A percentile compares a stretch with the other conserved stretches of the same genome.
Conservation (phyloP, 2,329 filamentous ascomycete species). For the Madurella mycetomatis region DNA sequence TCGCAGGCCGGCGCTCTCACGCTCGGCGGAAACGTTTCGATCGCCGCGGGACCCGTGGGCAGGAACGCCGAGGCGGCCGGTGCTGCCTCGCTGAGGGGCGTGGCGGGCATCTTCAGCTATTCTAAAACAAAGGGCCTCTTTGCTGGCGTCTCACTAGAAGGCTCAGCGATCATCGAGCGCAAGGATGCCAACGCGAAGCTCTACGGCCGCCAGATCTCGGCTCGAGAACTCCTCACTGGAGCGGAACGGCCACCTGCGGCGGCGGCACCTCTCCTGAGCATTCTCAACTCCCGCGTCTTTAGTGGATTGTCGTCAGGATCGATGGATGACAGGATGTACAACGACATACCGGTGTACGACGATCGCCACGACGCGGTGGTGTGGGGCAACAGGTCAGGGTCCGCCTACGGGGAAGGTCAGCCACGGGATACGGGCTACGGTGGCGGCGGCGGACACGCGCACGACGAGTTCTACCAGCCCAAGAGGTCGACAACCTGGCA, state of each 20-base stretch:
- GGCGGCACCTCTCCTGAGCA: slow-evolving; percentile 76
- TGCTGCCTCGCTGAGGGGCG: slow-evolving; percentile 81
- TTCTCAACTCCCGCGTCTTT: slow-evolving; percentile 83
- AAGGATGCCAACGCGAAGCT: slow-evolving; percentile 96
- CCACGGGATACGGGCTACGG: slow-evolving; percentile 35
- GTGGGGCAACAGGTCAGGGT: slow-evolving; percentile 70
- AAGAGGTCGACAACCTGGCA: slow-evolving; percentile 67
- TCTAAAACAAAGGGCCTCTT: slow-evolving; percentile 97
- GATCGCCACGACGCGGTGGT: slow-evolving; percentile 75
- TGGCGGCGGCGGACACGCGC: slow-evolving; percentile 36
- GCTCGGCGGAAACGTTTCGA: slow-evolving; percentile 90
- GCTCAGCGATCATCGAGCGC: slow-evolving; percentile 86
- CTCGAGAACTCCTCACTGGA: slow-evolving; percentile 75
- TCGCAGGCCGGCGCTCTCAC: slow-evolving; percentile 88
- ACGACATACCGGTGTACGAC: slow-evolving; percentile 87
- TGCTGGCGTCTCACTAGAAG: slow-evolving; percentile 90
- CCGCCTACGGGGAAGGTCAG: slow-evolving; percentile 64
- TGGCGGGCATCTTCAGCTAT: slow-evolving; percentile 93
- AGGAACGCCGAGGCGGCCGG: slow-evolving; percentile 95
- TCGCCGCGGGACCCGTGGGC: slow-evolving; percentile 89
- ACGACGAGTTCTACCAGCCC: slow-evolving; percentile 53
- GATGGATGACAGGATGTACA: slow-evolving; percentile 72
- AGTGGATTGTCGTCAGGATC: slow-evolving; percentile 53
- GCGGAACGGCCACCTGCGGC: slow-evolving; percentile 72
- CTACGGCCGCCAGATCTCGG: slow-evolving; percentile 78